A percentile compares a stretch with the other conserved stretches of the same genome.
Evolutionary conservation across 2,329 filamentous ascomycete species (phyloP).

Genomic region (Penicillium brevicompactum): DNA sequence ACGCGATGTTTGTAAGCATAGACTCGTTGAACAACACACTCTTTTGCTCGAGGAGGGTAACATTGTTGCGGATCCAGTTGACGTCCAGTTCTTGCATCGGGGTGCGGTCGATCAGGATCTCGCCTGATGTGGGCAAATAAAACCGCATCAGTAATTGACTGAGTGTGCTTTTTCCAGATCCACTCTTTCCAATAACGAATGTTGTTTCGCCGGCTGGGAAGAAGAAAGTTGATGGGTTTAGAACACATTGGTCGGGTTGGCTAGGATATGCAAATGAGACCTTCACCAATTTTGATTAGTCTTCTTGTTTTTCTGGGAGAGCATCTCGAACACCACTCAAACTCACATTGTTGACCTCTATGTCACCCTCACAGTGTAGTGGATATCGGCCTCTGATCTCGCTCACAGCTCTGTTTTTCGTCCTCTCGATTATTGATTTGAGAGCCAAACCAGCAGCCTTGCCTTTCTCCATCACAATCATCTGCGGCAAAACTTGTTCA

Average conservation of each 20-base stretch:
- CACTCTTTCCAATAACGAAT: conserved; percentile 82
- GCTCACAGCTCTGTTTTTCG: conserved; percentile 16
- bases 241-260: conserved; percentile 60
- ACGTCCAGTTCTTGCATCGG: conserved; percentile 64
- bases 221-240: conserved; percentile 65
- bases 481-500: conserved; percentile 73
- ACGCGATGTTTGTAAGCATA: conserved; percentile 73
- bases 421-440: conserved; percentile 47
- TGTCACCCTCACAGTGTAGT: conserved; percentile 61
- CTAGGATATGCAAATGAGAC: conserved; percentile 82
- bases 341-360: conserved; percentile 68
- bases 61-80: conserved; percentile 73
- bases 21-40: conserved; percentile 81
- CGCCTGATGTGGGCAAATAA: conserved; percentile 67
- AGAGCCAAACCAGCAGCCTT: conserved; percentile 71
- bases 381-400: conserved; percentile 37
- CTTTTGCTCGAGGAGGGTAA: conserved; percentile 81
- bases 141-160: conserved; percentile 77
- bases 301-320: background rate
- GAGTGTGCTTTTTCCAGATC: conserved; percentile 89
- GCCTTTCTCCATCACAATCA: conserved; percentile 77
- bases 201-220: conserved; percentile 74
- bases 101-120: conserved; percentile 69
- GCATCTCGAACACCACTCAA: background rate
- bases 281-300: conserved; percentile 44